phyloP scores from a whole-genome alignment of 441 rosid genomes.

The Euphorbia celastroides region DNA sequence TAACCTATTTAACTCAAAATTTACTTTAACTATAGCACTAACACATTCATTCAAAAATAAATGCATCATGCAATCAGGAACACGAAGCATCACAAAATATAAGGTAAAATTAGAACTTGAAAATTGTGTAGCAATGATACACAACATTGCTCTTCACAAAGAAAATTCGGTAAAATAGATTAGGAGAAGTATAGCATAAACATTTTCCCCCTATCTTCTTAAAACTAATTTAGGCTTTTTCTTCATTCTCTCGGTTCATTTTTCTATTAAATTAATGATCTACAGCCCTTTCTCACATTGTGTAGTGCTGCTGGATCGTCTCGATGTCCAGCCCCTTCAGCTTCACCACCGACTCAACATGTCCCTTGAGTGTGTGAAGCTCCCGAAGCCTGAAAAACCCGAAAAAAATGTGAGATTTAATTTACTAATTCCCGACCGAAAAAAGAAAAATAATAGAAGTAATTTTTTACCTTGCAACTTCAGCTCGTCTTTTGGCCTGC shows the following conservation, averaged over 20 bases:
- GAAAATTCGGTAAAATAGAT: slow-evolving; percentile 23
- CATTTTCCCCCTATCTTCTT: slow-evolving; percentile 23
- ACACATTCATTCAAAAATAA: background rate
- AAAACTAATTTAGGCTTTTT: slow-evolving; percentile 12
- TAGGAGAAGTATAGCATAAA: slow-evolving; percentile 25
- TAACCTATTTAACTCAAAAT: too few relatives aligned
- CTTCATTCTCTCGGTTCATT: slow-evolving; percentile 13
- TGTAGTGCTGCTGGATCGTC: slow-evolving; percentile 89
- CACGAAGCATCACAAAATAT: background rate
- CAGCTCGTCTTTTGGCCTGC: slow-evolving; percentile 88
- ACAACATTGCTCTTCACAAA: slow-evolving; percentile 21
- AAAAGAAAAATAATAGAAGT: background rate
- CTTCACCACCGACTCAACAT: slow-evolving; percentile 93
- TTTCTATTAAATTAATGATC: background rate
- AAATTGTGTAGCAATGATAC: slow-evolving; percentile 17
- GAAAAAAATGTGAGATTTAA: background rate
- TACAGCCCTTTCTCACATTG: slow-evolving; percentile 39
- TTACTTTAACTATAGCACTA: too few relatives aligned
- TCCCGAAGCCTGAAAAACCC: slow-evolving; percentile 65
- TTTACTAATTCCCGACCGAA: background rate
- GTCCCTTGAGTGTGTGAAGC: slow-evolving; percentile 91
- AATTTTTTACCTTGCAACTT: slow-evolving; percentile 71
- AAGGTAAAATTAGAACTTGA: slow-evolving; percentile 5
- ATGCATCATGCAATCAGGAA: background rate
- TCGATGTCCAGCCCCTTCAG: slow-evolving; percentile 92